A percentile compares a stretch with the other conserved stretches of the same genome.
phyloP scores from a whole-genome alignment of 2,329 filamentous ascomycete species.

The Fusarium oxysporum region DNA sequence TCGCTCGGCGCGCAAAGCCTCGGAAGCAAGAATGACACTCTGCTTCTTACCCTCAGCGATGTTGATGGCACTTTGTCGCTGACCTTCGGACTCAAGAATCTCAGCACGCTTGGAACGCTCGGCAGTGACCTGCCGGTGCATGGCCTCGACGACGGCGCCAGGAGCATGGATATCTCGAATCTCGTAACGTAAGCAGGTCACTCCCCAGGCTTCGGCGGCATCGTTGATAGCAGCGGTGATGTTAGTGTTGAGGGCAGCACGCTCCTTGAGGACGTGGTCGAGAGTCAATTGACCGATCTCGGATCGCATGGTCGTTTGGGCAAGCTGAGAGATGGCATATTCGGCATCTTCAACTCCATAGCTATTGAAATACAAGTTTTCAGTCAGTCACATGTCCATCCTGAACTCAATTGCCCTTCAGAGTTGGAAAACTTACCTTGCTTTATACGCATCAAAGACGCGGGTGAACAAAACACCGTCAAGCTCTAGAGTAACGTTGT shows the following conservation, averaged over 20 bases:
- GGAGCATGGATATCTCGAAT: constrained; percentile 98
- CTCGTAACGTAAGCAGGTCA: constrained; percentile 95
- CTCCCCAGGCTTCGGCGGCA: constrained; percentile 95
- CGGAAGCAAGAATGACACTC: constrained; percentile 93
- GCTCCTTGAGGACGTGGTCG: constrained; percentile 97
- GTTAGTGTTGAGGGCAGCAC: constrained; percentile 94
- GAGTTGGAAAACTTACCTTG: constrained; percentile 70
- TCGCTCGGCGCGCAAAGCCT: constrained; percentile 88
- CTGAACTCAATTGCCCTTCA: background rate
- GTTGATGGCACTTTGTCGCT: constrained; percentile 97
- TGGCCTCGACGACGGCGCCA: constrained; percentile 91
- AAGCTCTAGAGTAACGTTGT: constrained; percentile 96
- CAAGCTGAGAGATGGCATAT: constrained; percentile 97
- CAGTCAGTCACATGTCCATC: constrained; percentile 13
- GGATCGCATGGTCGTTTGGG: constrained; percentile 98
- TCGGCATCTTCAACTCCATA: constrained; percentile 99
- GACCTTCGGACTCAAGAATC: constrained; percentile 96
- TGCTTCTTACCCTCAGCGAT: constrained; percentile 98
- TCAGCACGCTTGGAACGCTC: constrained; percentile 98
- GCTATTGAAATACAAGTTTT: constrained; percentile 58
- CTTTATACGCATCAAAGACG: constrained; percentile 98
- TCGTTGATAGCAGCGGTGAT: constrained; percentile 99
- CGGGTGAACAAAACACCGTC: constrained; percentile 96
- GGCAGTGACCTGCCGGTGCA: constrained; percentile 98
- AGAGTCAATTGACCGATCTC: constrained; percentile 97